Conservation (phyloP, 1,284 basidiomycete genomes). For the Clitocybe nebularis region DNA sequence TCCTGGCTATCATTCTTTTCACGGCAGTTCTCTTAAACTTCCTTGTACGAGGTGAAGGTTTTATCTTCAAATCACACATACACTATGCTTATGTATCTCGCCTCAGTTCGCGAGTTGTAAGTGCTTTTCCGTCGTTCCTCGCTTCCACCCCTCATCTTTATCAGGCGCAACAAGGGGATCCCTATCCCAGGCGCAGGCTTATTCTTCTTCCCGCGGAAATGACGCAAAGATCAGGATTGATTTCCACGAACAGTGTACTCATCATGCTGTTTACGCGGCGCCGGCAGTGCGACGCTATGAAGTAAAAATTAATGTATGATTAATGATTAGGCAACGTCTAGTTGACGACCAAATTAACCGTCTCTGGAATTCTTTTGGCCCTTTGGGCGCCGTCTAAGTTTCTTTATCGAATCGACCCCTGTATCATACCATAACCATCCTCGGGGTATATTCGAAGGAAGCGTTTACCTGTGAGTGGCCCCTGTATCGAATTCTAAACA, state of each 20-base stretch:
- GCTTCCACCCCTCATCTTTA: conserved; percentile 1
- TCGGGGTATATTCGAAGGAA: too few relatives aligned
- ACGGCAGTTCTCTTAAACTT: conserved; percentile 86
- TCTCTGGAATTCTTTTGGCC: too few relatives aligned
- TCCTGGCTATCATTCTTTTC: conserved; percentile 80
- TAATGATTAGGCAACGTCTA: too few relatives aligned
- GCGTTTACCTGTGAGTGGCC: too few relatives aligned
- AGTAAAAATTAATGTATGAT: too few relatives aligned
- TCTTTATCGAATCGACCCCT: too few relatives aligned
- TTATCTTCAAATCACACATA: conserved; percentile 8
- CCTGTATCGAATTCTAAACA: too few relatives aligned
- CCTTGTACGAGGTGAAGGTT: conserved; percentile 64
- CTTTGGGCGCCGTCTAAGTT: too few relatives aligned
- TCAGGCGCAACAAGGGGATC: conserved; percentile 24
- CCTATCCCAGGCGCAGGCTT: conserved; percentile 32
- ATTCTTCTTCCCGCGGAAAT: conserved; percentile 14
- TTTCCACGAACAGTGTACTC: too few relatives aligned
- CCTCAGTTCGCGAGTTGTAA: conserved; percentile 46
- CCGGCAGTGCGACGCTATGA: too few relatives aligned
- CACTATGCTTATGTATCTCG: conserved; percentile 5
- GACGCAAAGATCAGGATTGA: conserved; percentile 11
- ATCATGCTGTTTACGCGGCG: neutral
- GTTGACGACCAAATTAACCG: too few relatives aligned
- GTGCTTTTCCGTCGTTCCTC: conserved; percentile 13
- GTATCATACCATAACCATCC: too few relatives aligned